Conservation (phyloP, 1,284 basidiomycete genomes). For the Sporisorium scitamineum region DNA sequence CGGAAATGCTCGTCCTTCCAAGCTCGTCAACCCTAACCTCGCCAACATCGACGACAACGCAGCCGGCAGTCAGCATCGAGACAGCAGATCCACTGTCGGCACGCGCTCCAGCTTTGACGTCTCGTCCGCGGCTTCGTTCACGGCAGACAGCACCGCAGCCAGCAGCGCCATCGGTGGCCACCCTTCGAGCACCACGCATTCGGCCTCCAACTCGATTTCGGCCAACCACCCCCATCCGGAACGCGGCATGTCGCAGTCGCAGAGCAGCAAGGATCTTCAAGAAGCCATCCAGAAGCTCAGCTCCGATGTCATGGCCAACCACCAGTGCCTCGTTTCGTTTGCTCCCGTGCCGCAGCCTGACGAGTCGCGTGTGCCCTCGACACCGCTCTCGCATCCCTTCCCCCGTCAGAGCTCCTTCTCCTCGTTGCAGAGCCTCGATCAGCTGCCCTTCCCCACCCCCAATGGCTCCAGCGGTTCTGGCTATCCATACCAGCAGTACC, state of each 20-base stretch:
- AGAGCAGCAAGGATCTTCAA: conserved; percentile 54
- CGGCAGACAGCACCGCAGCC: conserved; percentile 57
- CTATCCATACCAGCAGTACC: conserved; percentile 56
- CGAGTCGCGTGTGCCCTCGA: conserved; percentile 39
- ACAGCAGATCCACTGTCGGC: conserved; percentile 60
- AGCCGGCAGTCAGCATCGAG: conserved; percentile 42
- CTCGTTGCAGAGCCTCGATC: conserved; percentile 43
- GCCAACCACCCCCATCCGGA: conserved; percentile 24
- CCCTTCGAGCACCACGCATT: conserved; percentile 50
- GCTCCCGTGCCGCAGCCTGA: conserved; percentile 46
- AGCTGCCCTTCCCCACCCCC: conserved; percentile 42
- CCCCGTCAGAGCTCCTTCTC: conserved; percentile 51
- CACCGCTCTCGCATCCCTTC: conserved; percentile 39
- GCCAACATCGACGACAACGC: conserved; percentile 32
- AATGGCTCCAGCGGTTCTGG: conserved; percentile 36
- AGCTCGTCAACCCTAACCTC: conserved; percentile 17
- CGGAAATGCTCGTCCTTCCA: conserved; percentile 34
- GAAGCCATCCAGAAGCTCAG: conserved; percentile 58
- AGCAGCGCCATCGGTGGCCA: conserved; percentile 52
- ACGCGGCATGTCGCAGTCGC: conserved; percentile 42
- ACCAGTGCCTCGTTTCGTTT: conserved; percentile 62
- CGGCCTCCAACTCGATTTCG: conserved; percentile 57
- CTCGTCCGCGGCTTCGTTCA: conserved; percentile 53
- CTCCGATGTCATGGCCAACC: conserved; percentile 58
- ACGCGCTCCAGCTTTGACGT: conserved; percentile 61